These are phyloP conservation scores for Ogataea ganodermae DNA, from an alignment of 805 yeast genomes.

Conservation along the genomic window DNA sequence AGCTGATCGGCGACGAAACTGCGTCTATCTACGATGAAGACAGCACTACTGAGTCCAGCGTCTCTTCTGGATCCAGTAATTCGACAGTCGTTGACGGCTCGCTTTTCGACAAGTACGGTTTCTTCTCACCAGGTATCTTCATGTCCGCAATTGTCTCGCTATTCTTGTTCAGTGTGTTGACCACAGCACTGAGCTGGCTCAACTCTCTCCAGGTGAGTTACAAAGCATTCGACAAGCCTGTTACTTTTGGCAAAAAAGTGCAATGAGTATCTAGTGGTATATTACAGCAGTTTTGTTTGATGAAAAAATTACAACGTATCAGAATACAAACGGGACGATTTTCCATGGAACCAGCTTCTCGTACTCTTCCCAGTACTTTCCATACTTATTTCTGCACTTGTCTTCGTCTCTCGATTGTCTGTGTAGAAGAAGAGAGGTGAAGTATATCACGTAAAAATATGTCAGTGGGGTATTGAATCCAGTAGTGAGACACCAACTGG, in stretches of 20 bases:
- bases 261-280: conserved; percentile 24
- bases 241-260: conserved; percentile 51
- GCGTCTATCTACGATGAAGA: conserved; percentile 24
- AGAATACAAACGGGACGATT: conserved; percentile 86
- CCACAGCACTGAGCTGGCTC: conserved; percentile 71
- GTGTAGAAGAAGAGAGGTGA: conserved; percentile 79
- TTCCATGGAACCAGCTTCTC: conserved; percentile 81
- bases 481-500: conserved; percentile 91
- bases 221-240: conserved; percentile 75
- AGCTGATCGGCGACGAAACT: conserved; percentile 29
- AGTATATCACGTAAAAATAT: conserved; percentile 83
- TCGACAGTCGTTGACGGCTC: conserved; percentile 33
- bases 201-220: conserved; percentile 73
- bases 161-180: conserved; percentile 56
- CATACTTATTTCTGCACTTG: conserved; percentile 85
- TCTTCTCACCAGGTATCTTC: conserved; percentile 80
- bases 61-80: conserved; percentile 4
- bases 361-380: conserved; percentile 83
- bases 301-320: conserved; percentile 17
- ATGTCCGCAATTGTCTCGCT: conserved; percentile 70
- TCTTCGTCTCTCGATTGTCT: conserved; percentile 91
- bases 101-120: conserved; percentile 64
- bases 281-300: neutral
- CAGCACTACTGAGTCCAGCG: neutral
- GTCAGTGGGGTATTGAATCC: conserved; percentile 81